Evolutionary conservation across 345 rosid genomes (phyloP).

Genomic region (Camelina hispida): DNA sequence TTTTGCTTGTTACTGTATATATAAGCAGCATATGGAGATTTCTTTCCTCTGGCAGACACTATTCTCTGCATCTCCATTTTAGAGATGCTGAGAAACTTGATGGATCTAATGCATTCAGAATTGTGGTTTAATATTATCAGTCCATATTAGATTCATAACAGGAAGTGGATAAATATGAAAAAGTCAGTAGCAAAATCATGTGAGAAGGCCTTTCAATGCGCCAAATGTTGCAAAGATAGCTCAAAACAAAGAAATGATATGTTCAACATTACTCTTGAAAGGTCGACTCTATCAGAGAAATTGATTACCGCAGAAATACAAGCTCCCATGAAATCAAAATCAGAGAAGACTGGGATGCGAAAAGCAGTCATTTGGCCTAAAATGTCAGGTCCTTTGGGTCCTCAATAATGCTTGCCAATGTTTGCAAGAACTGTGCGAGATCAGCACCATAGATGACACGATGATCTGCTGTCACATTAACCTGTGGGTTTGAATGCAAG

Average conservation of each 20-base stretch:
- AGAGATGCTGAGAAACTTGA: conserved; percentile 9
- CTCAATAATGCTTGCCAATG: conserved; percentile 80
- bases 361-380: conserved; percentile 45
- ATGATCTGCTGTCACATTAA: conserved; percentile 92
- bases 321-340: conserved; percentile 43
- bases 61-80: conserved; percentile 29
- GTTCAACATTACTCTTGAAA: conserved; percentile 36
- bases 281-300: conserved; percentile 37
- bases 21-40: background rate
- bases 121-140: background rate
- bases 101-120: conserved; percentile 21
- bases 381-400: conserved; percentile 88
- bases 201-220: conserved; percentile 16
- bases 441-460: conserved; percentile 95
- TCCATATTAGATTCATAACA: background rate
- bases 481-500: conserved; percentile 56
- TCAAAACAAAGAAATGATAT: conserved; percentile 32
- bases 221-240: conserved; percentile 25
- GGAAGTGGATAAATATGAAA: conserved; percentile 20
- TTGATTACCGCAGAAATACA: conserved; percentile 40
- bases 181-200: conserved; percentile 10
- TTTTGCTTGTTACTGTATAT: conserved; percentile 29
- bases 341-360: conserved; percentile 23
- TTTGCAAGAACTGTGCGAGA: conserved; percentile 91
- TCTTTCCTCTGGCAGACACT: background rate